Evolutionary conservation across 2,329 filamentous ascomycete species (phyloP).

Genomic region (Eurotiales sp.): DNA sequence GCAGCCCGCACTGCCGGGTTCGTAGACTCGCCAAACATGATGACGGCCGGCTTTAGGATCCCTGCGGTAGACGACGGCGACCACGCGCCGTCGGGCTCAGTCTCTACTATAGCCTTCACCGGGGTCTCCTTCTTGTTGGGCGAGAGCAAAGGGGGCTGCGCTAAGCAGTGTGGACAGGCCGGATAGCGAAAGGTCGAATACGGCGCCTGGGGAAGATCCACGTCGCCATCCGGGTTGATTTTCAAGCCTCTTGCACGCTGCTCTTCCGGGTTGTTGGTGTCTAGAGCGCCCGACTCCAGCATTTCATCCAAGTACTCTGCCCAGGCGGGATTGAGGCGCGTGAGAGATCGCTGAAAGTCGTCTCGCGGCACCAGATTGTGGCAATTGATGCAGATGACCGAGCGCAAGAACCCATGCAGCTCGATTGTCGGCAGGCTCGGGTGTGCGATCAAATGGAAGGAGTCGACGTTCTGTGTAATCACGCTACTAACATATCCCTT

Average conservation of each 20-base stretch:
- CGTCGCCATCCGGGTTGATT: constrained; percentile 91
- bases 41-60: constrained; percentile 85
- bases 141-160: constrained; percentile 52
- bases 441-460: constrained; percentile 78
- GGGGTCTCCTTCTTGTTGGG: constrained; percentile 47
- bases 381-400: constrained; percentile 77
- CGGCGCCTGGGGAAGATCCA: constrained; percentile 80
- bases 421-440: constrained; percentile 72
- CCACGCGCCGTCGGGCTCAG: constrained; percentile 81
- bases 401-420: constrained; percentile 84
- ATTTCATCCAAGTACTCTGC: constrained; percentile 69
- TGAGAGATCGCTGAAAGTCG: constrained; percentile 71
- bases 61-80: constrained; percentile 62
- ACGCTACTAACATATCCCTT: constrained; percentile 72
- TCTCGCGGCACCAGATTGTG: constrained; percentile 65
- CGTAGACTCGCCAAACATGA: constrained; percentile 96
- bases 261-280: constrained; percentile 71
- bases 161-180: constrained; percentile 75
- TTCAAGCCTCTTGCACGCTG: constrained; percentile 66
- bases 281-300: constrained; percentile 68
- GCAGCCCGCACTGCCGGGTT: constrained; percentile 62
- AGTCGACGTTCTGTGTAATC: constrained; percentile 96
- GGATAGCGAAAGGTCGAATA: constrained; percentile 92
- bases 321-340: constrained; percentile 82
- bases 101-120: constrained; percentile 54